A percentile compares a stretch with the other conserved stretches of the same genome.
phyloP scores from a whole-genome alignment of 202 grass and related monocot species.

The Setaria italica region DNA sequence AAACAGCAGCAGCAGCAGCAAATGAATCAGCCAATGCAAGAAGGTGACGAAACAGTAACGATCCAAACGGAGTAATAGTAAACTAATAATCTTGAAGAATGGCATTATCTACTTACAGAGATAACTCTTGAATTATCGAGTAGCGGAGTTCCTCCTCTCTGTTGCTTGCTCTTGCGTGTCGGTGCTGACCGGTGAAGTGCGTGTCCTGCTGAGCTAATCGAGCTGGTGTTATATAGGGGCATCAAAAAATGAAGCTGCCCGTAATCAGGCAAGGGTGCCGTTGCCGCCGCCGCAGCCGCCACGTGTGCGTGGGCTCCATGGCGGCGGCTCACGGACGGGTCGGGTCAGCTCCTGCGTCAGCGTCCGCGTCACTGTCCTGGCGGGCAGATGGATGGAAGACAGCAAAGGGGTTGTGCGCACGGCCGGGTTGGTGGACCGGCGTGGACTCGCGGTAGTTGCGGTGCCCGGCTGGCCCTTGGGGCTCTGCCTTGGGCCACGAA shows the following conservation, averaged over 20 bases:
- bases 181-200: slow-evolving; percentile 6
- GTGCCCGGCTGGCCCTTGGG: neutral
- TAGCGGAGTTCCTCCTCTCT: neutral
- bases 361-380: neutral
- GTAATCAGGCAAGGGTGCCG: neutral
- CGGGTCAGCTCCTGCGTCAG: slow-evolving; percentile 12
- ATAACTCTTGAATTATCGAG: neutral
- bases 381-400: slow-evolving; percentile 1
- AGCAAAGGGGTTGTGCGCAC: neutral
- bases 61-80: too few species aligned
- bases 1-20: neutral
- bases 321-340: slow-evolving; percentile 21
- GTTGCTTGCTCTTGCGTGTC: neutral
- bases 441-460: neutral
- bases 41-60: too few species aligned
- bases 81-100: too few species aligned
- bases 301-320: slow-evolving; percentile 46
- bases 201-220: slow-evolving; percentile 5
- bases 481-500: neutral
- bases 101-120: too few species aligned
- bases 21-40: neutral
- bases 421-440: neutral
- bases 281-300: neutral
- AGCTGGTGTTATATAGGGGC: slow-evolving; percentile 33
- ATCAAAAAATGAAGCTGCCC: neutral